Conservation (phyloP, 2,329 filamentous ascomycete genomes). For the Thelonectria olida region DNA sequence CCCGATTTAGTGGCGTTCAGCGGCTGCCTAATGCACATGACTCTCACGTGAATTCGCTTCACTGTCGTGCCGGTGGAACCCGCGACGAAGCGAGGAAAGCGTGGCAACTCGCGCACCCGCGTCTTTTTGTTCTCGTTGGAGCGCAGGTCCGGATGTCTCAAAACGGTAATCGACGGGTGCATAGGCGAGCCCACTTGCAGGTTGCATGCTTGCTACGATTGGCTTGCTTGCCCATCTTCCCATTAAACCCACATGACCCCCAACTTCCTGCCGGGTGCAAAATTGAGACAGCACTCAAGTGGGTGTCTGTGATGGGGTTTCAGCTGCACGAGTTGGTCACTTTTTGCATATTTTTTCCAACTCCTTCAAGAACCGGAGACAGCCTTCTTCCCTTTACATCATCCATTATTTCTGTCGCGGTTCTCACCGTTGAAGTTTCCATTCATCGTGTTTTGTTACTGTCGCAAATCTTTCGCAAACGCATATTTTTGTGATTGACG, state of each 20-base stretch:
- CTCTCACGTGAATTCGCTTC: conserved; percentile 51
- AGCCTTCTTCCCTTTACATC: not conserved
- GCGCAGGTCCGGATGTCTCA: conserved; percentile 1
- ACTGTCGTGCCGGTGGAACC: conserved; percentile 43
- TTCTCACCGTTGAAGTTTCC: not conserved
- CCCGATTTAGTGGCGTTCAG: not conserved
- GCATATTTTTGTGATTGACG: conserved; percentile 11
- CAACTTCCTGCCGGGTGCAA: not conserved
- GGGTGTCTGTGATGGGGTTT: not conserved
- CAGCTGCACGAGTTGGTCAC: not conserved
- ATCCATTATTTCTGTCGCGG: too few species aligned
- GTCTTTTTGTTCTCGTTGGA: not conserved
- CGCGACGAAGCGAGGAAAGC: conserved; percentile 29
- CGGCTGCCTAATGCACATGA: conserved; percentile 44
- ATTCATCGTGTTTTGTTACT: conserved; percentile 5
- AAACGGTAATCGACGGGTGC: conserved; percentile 7
- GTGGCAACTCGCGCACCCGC: conserved; percentile 21
- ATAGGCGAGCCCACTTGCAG: not conserved
- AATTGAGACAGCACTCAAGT: not conserved
- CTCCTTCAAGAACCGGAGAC: not conserved
- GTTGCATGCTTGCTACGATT: not conserved
- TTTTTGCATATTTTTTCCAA: not conserved
- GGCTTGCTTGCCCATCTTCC: not conserved
- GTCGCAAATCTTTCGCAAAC: conserved; percentile 25
- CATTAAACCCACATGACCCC: conserved; percentile 7